Evolutionary conservation across 2,329 filamentous ascomycete species (phyloP), one percentile per base, ranked within the genome.

Genomic region (Clarireedia sp.): DNA sequence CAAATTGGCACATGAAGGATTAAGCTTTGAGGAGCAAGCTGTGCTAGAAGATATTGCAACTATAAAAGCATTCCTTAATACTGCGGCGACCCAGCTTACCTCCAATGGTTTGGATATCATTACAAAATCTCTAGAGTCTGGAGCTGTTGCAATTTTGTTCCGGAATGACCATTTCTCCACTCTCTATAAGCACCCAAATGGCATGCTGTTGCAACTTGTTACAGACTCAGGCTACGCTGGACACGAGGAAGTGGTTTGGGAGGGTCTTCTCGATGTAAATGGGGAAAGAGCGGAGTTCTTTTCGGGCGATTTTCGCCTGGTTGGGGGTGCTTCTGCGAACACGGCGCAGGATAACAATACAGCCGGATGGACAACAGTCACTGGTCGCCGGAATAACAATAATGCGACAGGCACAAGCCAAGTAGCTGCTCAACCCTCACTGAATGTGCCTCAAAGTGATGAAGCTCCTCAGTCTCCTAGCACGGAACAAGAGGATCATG

Each of bases 141-240:
- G 90, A 1, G 83, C 87, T 1, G 82, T 96, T 59, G 89, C 89
- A 0, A 97, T 99, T 49, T 73, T 99, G 1, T 99, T 99, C 74
- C 83, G 94, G 24, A 99, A 99, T 65, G 92, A 99, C 67, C 94
- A 99, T 69, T 99, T 99, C 67, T 90, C 90, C 43, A 97, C 92
- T 0, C 71, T 99, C 0, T 96, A 95, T 71, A 89, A 91, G 58
- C 90, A 97, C 64, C 90, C 92, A 0, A 75, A 84, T 45, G 89
- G 85, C 0, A 77, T 82, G 41, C 77, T 97, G 1, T 81, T 92
- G 60, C 90, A 88, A 0, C 74, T 99, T 3, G 90, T 99, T 14
- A 97, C 94, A 0, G 94, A 99, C 68, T 87, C 90, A 24, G 94
- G 94, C 0, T 99, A 95, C 66, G 85, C 87, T 10, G 81, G 78